These are phyloP conservation scores for Choanephora cucurbitarum DNA, from an alignment of 371 early-diverging fungal genomes.

Conservation along the genomic window DNA sequence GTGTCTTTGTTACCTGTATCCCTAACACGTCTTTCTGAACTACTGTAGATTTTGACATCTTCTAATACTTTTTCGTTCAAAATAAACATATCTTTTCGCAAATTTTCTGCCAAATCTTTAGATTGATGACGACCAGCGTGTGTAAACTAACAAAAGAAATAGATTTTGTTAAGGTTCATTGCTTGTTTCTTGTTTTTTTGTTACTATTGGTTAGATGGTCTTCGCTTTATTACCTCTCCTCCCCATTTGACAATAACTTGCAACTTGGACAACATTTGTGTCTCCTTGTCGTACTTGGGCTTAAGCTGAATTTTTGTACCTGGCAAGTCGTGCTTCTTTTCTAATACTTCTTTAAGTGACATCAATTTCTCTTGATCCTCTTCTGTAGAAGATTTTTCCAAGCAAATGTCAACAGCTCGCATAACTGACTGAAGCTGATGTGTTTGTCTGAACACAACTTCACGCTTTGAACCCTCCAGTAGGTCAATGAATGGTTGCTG, in stretches of 20 bases:
- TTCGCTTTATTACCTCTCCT: constrained; percentile 65
- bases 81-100: constrained; percentile 89
- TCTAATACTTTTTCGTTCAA: constrained; percentile 84
- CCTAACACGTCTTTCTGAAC: constrained; percentile 88
- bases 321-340: constrained; percentile 77
- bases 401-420: constrained; percentile 64
- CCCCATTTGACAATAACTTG: constrained; percentile 98
- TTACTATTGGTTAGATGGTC: too few species aligned
- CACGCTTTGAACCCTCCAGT: constrained; percentile 68
- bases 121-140: constrained; percentile 94
- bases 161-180: neutral
- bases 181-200: neutral
- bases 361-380: constrained; percentile 63
- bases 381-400: constrained; percentile 30
- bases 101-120: constrained; percentile 88
- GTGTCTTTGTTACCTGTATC: constrained; percentile 64
- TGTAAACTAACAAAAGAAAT: constrained; percentile 66
- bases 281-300: constrained; percentile 70
- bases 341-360: constrained; percentile 74
- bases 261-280: constrained; percentile 65
- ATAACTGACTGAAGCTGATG: constrained; percentile 72
- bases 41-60: constrained; percentile 85
- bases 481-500: constrained; percentile 71
- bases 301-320: constrained; percentile 96
- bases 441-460: constrained; percentile 81